A percentile compares a stretch with the other conserved stretches of the same genome.
phyloP scores from a whole-genome alignment of 176 grass and related monocot genomes.

The maize (Zea mays) region Zm-B73-REFERENCE-NAM-5.0 NC_050100.1:188173001-188173500 shows the following conservation, averaged over 20 bases:
- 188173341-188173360: slow-evolving; percentile 28
- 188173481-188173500: slow-evolving; percentile 7
- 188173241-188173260: slow-evolving; percentile 41
- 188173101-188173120: slow-evolving; percentile 34
- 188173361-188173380: slow-evolving; percentile 56
- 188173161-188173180: slow-evolving; percentile 65
- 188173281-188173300: slow-evolving; percentile 41
- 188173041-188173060: slow-evolving; percentile 30
- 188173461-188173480: slow-evolving; percentile 13
- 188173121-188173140: slow-evolving; percentile 25
- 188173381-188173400: slow-evolving; percentile 55
- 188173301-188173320: slow-evolving; percentile 40
- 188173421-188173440: slow-evolving; percentile 37
- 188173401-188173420: slow-evolving; percentile 34
- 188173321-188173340: slow-evolving; percentile 39
- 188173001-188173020: slow-evolving; percentile 39
- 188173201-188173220: slow-evolving; percentile 63
- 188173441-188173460: slow-evolving; percentile 26
- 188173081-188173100: slow-evolving; percentile 67
- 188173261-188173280: slow-evolving; percentile 53
- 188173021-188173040: slow-evolving; percentile 25
- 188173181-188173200: slow-evolving; percentile 67
- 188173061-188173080: slow-evolving; percentile 71
- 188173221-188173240: slow-evolving; percentile 49
- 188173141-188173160: slow-evolving; percentile 66